A percentile compares a stretch with the other conserved stretches of the same genome.
Conservation (phyloP, 78 protist species). For the Dictyostelium capitatum region DNA sequence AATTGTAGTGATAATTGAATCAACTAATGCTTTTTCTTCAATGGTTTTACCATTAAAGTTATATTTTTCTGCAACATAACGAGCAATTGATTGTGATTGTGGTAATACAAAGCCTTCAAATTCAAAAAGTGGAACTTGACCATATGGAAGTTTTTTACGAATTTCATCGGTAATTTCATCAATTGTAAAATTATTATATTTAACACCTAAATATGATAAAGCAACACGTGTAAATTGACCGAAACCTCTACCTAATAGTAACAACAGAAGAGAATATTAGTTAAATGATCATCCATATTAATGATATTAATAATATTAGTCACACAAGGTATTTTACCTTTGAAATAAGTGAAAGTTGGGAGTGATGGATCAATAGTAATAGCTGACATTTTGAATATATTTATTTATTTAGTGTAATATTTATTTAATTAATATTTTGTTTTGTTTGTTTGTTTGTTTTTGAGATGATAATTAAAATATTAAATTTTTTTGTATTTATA, state of each 20-base stretch:
- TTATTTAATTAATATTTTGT: not conserved
- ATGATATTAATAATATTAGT: not conserved
- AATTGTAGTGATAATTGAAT: not conserved
- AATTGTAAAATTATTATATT: slow-evolving; percentile 17
- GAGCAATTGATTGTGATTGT: slow-evolving; percentile 18
- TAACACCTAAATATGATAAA: not conserved
- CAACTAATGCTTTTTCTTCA: not conserved
- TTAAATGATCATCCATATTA: no score
- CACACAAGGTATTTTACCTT: not conserved
- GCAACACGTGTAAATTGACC: slow-evolving; percentile 31
- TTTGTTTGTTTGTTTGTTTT: not conserved
- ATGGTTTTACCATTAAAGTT: slow-evolving; percentile 1
- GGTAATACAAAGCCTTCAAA: slow-evolving; percentile 4
- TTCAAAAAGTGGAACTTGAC: slow-evolving; percentile 55
- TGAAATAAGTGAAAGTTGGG: slow-evolving; percentile 41
- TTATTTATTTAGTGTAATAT: not conserved
- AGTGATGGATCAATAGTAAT: not conserved
- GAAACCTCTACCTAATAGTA: slow-evolving; percentile 3
- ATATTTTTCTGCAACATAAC: slow-evolving; percentile 23
- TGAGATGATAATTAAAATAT: no score
- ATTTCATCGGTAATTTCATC: slow-evolving; percentile 6
- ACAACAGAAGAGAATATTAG: no score
- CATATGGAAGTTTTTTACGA: slow-evolving; percentile 6
- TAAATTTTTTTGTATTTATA: no score
- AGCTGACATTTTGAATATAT: slow-evolving; percentile 2